phyloP scores from a whole-genome alignment of 495 filamentous ascomycete species.

The Penicillium dipodomyicola region DNA sequence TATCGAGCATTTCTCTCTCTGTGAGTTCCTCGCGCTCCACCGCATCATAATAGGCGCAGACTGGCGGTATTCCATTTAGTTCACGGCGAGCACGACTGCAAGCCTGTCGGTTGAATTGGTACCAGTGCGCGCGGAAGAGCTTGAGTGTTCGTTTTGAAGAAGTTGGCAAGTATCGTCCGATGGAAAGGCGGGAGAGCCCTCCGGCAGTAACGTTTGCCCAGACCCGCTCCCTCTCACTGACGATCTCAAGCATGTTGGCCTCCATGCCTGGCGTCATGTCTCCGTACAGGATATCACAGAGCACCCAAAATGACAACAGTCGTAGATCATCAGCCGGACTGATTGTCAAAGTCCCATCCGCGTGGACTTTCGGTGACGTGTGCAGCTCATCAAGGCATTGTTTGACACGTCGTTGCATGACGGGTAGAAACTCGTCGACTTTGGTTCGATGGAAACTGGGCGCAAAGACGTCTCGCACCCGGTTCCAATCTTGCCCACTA shows the following conservation, averaged over 20 bases:
- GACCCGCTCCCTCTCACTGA: slow-evolving; percentile 27
- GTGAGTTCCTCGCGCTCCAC: slow-evolving; percentile 17
- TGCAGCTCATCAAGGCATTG: slow-evolving; percentile 2
- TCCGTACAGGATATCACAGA: slow-evolving; percentile 38
- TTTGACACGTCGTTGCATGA: slow-evolving; percentile 14
- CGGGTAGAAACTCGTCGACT: background rate
- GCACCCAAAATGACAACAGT: slow-evolving; percentile 35
- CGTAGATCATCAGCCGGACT: slow-evolving; percentile 35
- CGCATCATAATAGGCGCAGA: slow-evolving; percentile 21
- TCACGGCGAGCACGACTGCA: slow-evolving; percentile 6
- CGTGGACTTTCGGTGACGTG: background rate
- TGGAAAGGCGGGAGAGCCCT: slow-evolving; percentile 25
- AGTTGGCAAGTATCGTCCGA: slow-evolving; percentile 22
- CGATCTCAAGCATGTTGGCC: slow-evolving; percentile 16
- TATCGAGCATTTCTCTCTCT: slow-evolving; percentile 33
- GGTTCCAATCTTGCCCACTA: slow-evolving; percentile 25
- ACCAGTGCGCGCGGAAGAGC: slow-evolving; percentile 23
- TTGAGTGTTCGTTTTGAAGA: slow-evolving; percentile 15
- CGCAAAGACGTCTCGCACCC: slow-evolving; percentile 12
- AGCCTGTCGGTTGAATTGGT: slow-evolving; percentile 18
- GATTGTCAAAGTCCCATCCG: slow-evolving; percentile 2
- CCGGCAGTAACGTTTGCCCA: slow-evolving; percentile 28
- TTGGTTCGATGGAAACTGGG: background rate
- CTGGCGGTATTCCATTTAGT: slow-evolving; percentile 13
- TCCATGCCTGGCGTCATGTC: slow-evolving; percentile 15